These are phyloP conservation scores for Paradendryphiella salina DNA, from an alignment of 2,329 filamentous ascomycete genomes.

Conservation along the genomic window DNA sequence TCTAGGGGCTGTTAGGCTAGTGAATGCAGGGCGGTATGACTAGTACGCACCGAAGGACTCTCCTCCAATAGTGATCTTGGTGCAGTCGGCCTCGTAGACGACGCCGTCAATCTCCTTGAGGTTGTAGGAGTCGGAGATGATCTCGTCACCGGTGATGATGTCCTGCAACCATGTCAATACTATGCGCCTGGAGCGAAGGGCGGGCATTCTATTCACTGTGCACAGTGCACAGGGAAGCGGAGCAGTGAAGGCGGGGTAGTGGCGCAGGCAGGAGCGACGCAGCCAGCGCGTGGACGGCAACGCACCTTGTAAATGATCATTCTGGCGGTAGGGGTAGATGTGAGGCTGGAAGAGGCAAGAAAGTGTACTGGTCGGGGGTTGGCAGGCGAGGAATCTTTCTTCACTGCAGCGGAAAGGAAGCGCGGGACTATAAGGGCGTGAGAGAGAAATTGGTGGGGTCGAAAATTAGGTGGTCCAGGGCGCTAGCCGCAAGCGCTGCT, in stretches of 20 bases:
- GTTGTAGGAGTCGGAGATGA: conserved; percentile 93
- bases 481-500: conserved; percentile 13
- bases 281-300: conserved; percentile 7
- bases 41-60: conserved; percentile 68
- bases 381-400: conserved; percentile 19
- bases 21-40: neutral
- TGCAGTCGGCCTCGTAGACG: conserved; percentile 89
- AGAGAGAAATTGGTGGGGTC: conserved; percentile 34
- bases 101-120: conserved; percentile 77
- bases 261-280: conserved; percentile 27
- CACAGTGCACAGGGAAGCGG: conserved; percentile 19
- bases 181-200: neutral
- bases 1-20: conserved; percentile 54
- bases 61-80: conserved; percentile 79
- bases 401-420: conserved; percentile 20
- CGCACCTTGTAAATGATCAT: conserved; percentile 64
- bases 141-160: conserved; percentile 85
- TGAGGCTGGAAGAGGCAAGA: conserved; percentile 10
- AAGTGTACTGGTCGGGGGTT: conserved; percentile 17
- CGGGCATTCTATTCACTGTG: conserved; percentile 5
- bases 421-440: conserved; percentile 20
- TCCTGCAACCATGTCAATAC: conserved; percentile 63
- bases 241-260: conserved; percentile 32
- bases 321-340: conserved; percentile 15
- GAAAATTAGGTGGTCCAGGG: conserved; percentile 25